Conservation (phyloP, 441 rosid genomes). For the Rhodomyrtus psidioides region DNA sequence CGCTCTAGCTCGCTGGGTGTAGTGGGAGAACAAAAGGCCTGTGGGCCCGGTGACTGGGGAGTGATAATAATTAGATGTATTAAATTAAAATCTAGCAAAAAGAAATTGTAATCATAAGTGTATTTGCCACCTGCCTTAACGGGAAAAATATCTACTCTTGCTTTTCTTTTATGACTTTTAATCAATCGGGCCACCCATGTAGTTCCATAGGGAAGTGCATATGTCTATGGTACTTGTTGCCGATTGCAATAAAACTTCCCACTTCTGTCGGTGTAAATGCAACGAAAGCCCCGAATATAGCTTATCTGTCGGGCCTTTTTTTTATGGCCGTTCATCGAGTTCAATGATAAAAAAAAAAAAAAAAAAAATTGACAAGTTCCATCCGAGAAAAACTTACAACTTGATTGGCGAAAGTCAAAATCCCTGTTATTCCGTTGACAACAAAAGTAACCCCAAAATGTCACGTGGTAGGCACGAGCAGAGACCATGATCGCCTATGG, state of each 20-base stretch:
- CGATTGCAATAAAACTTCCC: neutral
- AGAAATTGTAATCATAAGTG: neutral
- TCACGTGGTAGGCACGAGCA: too few relatives aligned
- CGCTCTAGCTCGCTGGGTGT: neutral
- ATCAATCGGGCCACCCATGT: neutral
- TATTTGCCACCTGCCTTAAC: neutral
- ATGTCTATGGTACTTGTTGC: neutral
- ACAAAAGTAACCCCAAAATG: too few relatives aligned
- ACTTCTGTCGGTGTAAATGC: neutral
- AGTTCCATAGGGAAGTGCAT: neutral
- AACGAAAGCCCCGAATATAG: rapidly evolving
- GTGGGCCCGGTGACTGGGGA: too few relatives aligned
- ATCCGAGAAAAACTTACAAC: too few relatives aligned
- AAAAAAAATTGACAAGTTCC: neutral
- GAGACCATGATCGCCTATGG: too few relatives aligned
- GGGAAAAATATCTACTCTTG: neutral
- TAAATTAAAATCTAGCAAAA: neutral
- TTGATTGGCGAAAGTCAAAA: too few relatives aligned
- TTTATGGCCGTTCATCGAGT: rapidly evolving
- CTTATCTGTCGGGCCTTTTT: neutral
- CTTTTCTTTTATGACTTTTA: neutral
- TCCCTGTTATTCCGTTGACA: too few relatives aligned
- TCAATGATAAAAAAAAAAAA: rapidly evolving
- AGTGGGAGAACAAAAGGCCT: neutral
- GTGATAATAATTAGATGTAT: neutral